phyloP scores from a whole-genome alignment of 768 basidiomycete genomes.

The Mycena vulgaris region DNA sequence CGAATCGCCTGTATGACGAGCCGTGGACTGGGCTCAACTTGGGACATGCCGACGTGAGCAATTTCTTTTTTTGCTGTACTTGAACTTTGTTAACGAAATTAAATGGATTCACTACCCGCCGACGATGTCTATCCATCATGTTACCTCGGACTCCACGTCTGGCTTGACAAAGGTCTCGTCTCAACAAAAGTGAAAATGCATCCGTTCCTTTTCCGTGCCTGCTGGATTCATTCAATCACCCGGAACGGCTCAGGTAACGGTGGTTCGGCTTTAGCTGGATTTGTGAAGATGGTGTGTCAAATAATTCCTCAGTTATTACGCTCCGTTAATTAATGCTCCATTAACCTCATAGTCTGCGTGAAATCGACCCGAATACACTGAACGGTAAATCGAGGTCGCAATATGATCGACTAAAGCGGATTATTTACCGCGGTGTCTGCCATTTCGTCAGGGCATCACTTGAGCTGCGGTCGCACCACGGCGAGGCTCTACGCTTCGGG shows the following conservation, averaged over 20 bases:
- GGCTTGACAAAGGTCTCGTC: conserved; percentile 42
- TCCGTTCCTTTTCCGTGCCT: conserved; percentile 36
- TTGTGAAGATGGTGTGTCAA: conserved; percentile 35
- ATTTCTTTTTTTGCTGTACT: background rate
- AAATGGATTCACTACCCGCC: conserved; percentile 15
- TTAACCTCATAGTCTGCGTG: conserved; percentile 16
- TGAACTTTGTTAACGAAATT: background rate
- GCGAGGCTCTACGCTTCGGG: conserved; percentile 28
- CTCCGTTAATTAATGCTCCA: background rate
- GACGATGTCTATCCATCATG: conserved; percentile 27
- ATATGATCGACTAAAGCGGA: conserved; percentile 30
- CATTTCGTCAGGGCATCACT: conserved; percentile 20
- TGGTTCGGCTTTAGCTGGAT: conserved; percentile 35
- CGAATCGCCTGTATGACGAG: conserved; percentile 35
- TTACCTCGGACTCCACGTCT: conserved; percentile 35
- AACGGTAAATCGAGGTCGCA: background rate
- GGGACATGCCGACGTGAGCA: conserved; percentile 29
- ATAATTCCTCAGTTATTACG: background rate
- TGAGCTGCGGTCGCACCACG: conserved; percentile 19
- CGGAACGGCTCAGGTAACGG: conserved; percentile 44
- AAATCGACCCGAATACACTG: conserved; percentile 26
- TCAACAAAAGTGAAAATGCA: conserved; percentile 39
- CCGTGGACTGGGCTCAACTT: conserved; percentile 33
- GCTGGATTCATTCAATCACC: conserved; percentile 38
- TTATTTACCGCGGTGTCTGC: conserved; percentile 28